Conservation (phyloP, 106 monocot genomes). For the Allium cepa region DNA sequence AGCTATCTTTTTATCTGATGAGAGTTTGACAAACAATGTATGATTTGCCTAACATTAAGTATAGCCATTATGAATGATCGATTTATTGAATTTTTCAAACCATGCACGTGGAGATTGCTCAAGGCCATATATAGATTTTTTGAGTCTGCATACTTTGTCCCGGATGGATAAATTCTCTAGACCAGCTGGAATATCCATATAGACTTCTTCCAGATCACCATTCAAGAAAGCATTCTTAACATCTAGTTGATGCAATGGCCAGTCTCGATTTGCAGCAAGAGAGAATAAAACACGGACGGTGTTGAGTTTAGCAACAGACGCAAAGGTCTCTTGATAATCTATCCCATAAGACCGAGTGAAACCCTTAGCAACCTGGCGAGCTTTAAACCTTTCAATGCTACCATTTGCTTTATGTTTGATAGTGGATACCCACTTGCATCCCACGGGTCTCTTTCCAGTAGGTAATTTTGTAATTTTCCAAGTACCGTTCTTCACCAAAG, state of each 20-base stretch:
- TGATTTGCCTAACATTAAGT: too few species aligned
- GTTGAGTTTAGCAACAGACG: not conserved
- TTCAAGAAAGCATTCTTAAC: too few species aligned
- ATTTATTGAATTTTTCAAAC: too few species aligned
- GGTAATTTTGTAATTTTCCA: not conserved
- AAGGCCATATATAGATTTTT: not conserved
- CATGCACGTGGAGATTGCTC: not conserved
- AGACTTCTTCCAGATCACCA: not conserved
- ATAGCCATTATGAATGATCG: too few species aligned
- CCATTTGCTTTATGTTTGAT: constrained; percentile 7
- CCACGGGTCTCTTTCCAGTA: not conserved
- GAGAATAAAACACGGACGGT: constrained; percentile 1
- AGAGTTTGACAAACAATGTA: too few species aligned
- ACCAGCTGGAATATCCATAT: not conserved
- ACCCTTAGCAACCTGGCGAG: not conserved
- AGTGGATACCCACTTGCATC: not conserved
- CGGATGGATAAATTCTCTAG: not conserved
- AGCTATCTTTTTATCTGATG: too few species aligned
- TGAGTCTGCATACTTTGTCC: not conserved
- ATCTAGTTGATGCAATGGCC: constrained; percentile 8
- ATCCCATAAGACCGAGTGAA: constrained; percentile 6
- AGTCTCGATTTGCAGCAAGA: constrained; percentile 4
- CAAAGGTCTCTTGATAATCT: constrained; percentile 6
- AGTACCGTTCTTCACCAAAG: constrained; percentile 7
- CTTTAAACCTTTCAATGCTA: constrained; percentile 2